phyloP scores from a whole-genome alignment of 306 rosid genomes.

The Castanea crenata region DNA sequence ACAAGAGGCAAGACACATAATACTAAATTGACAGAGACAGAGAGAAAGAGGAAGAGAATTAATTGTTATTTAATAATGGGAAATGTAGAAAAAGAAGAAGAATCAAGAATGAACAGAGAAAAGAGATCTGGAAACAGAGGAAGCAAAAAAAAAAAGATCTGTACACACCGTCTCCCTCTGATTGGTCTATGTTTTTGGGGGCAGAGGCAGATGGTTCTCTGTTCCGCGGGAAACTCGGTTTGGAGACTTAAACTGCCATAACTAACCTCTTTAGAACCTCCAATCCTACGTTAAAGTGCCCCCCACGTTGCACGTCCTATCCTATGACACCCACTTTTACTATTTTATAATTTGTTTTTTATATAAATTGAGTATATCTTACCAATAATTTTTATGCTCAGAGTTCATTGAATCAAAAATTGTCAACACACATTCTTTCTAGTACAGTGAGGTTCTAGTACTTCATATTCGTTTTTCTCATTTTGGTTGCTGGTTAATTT shows the following conservation, averaged over 20 bases:
- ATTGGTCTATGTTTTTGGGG: not conserved
- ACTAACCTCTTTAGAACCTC: not conserved
- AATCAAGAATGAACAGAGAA: not conserved
- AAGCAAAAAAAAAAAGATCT: not conserved
- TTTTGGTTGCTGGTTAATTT: too few relatives aligned
- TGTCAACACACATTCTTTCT: too few relatives aligned
- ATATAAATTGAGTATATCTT: too few relatives aligned
- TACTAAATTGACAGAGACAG: not conserved
- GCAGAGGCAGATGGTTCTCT: not conserved
- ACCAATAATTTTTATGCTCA: too few relatives aligned
- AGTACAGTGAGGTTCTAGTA: too few relatives aligned
- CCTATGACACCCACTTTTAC: not conserved
- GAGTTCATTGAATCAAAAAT: too few relatives aligned
- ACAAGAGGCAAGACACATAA: not conserved
- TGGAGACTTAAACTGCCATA: constrained; percentile 13
- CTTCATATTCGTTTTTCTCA: too few relatives aligned
- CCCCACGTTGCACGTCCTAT: constrained; percentile 33
- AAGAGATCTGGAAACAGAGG: constrained; percentile 19
- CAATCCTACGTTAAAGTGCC: constrained; percentile 4
- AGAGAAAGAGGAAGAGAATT: not conserved
- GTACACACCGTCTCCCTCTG: not conserved
- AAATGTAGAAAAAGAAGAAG: not conserved
- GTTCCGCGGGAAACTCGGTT: constrained; percentile 14
- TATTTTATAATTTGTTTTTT: not conserved
- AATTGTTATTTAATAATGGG: not conserved